Evolutionary conservation across 2,329 filamentous ascomycete species (phyloP).

Genomic region (Trichophyton schoenleinii): DNA sequence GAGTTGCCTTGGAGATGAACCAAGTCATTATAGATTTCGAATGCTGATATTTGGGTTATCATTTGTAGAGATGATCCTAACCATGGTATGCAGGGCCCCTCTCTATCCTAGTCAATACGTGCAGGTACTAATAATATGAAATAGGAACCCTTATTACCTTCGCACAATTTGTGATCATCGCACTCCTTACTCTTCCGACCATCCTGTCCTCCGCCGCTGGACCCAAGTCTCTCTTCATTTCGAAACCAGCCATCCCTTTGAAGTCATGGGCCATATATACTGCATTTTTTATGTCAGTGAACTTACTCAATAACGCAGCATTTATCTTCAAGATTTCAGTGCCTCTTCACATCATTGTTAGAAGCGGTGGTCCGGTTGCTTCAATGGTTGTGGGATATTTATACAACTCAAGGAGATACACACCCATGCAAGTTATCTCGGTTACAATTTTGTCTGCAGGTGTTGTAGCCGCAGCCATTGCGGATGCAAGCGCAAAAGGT

Average conservation of each 20-base stretch:
- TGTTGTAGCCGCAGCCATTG: conserved; percentile 77
- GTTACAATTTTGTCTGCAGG: conserved; percentile 75
- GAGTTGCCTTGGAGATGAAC: conserved; percentile 27
- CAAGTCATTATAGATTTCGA: not conserved
- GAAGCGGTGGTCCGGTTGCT: conserved; percentile 89
- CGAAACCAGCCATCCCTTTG: conserved; percentile 67
- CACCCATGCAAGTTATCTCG: conserved; percentile 63
- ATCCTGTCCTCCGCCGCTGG: conserved; percentile 53
- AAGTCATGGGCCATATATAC: conserved; percentile 81
- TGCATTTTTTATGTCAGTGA: conserved; percentile 80
- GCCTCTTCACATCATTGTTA: conserved; percentile 89
- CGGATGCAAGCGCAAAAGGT: conserved; percentile 72
- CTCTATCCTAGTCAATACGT: not conserved
- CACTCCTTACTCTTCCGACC: conserved; percentile 61
- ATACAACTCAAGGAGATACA: conserved; percentile 68
- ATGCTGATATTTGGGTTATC: not conserved
- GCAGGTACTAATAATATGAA: not conserved
- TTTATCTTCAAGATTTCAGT: conserved; percentile 96
- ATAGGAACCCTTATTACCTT: conserved; percentile 75
- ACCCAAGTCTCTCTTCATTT: conserved; percentile 58
- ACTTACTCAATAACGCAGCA: conserved; percentile 92
- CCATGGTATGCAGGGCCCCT: conserved; percentile 48
- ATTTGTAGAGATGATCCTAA: conserved; percentile 59
- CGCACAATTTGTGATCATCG: conserved; percentile 75
- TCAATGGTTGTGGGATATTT: conserved; percentile 85